A percentile compares a stretch with the other conserved stretches of the same genome.
phyloP scores from a whole-genome alignment of 805 yeast species.

The Maudiozyma saulgeensis region DNA sequence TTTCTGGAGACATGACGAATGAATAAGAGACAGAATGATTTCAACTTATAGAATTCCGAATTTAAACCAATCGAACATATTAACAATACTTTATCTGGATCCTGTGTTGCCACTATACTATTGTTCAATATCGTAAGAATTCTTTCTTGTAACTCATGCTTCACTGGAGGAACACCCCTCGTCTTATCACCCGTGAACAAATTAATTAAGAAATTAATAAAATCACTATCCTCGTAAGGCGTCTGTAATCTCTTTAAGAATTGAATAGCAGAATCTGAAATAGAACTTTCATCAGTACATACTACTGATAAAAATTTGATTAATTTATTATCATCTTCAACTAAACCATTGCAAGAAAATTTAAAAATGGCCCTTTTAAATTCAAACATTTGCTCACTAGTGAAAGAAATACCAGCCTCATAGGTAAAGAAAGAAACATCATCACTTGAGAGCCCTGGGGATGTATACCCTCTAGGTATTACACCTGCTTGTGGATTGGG shows the following conservation, averaged over 20 bases:
- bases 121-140: constrained; percentile 42
- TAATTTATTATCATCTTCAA: constrained; percentile 32
- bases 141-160: constrained; percentile 43
- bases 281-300: constrained; percentile 46
- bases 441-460: constrained; percentile 54
- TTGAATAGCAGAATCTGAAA: constrained; percentile 45
- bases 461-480: constrained; percentile 37
- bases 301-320: constrained; percentile 52
- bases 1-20: constrained; percentile 48
- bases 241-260: constrained; percentile 39
- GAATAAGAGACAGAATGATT: constrained; percentile 50
- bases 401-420: constrained; percentile 57
- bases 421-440: constrained; percentile 57
- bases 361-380: constrained; percentile 34
- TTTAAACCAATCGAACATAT: constrained; percentile 53
- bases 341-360: constrained; percentile 28
- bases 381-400: constrained; percentile 36
- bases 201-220: constrained; percentile 37
- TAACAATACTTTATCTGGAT: constrained; percentile 32
- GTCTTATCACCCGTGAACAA: constrained; percentile 44
- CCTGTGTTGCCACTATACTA: constrained; percentile 43
- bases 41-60: constrained; percentile 42
- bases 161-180: constrained; percentile 42
- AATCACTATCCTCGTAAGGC: constrained; percentile 41
- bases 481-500: constrained; percentile 26